Conservation (phyloP, 2,329 filamentous ascomycete genomes). For the Harringtonia aguacate region DNA sequence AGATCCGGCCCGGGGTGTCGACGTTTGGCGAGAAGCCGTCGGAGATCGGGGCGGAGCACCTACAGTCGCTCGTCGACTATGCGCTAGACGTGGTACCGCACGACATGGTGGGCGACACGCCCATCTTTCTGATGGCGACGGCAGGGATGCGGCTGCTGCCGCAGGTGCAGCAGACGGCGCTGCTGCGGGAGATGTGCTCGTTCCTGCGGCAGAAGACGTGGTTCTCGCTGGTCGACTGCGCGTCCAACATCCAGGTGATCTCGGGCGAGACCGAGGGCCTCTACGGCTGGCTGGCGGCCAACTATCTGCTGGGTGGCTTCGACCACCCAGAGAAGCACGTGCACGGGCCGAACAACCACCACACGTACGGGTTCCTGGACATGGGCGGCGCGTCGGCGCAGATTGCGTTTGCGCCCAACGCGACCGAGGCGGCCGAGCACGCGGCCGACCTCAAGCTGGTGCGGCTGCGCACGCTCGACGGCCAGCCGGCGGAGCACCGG, state of each 20-base stretch:
- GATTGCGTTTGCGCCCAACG: constrained; percentile 93
- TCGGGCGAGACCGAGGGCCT: constrained; percentile 90
- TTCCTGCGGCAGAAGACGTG: constrained; percentile 68
- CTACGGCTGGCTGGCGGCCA: constrained; percentile 95
- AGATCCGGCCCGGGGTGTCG: constrained; percentile 87
- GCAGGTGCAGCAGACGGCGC: constrained; percentile 55
- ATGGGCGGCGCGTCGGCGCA: constrained; percentile 98
- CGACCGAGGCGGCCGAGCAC: constrained; percentile 81
- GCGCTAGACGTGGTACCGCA: constrained; percentile 68
- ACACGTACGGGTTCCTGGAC: constrained; percentile 94
- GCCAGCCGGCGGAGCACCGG: constrained; percentile 65
- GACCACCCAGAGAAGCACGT: constrained; percentile 63
- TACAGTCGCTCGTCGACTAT: constrained; percentile 70
- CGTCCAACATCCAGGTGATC: constrained; percentile 84
- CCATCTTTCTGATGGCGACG: constrained; percentile 90
- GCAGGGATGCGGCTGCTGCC: constrained; percentile 87
- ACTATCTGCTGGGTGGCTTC: constrained; percentile 89
- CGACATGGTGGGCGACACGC: constrained; percentile 70
- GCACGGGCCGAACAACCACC: constrained; percentile 75
- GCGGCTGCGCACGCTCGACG: constrained; percentile 74
- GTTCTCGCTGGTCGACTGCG: constrained; percentile 85
- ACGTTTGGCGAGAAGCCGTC: constrained; percentile 72
- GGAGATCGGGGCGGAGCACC: constrained; percentile 69
- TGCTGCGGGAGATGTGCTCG: constrained; percentile 70
- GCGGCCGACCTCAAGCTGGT: constrained; percentile 80